Evolutionary conservation across 1,284 basidiomycete genomes (phyloP), one percentile per base, ranked within the genome.

Genomic region (Fomitopsis schrenkii): DNA sequence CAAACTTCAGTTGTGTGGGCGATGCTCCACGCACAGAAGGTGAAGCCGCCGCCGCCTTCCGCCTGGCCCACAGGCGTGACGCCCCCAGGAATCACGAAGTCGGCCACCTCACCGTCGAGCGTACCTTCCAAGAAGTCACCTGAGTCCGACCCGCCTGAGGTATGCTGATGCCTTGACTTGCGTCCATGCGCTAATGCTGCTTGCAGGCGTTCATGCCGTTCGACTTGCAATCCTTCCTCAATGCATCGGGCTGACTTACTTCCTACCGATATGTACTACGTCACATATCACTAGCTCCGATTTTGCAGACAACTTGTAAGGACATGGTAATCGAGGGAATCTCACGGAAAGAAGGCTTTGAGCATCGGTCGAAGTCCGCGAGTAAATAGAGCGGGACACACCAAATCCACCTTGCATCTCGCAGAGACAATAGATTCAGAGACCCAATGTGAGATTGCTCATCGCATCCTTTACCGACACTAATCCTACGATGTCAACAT

Each of bases 1-100:
- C 82, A 90, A 65, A 88, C 84, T 1, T 75, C 82, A 12, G 77
- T 77, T 9, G 63, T 88, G 17, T 89, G 86, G 86, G 76, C 76
- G 6, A 74, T 76, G 57, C 76, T 87, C 55, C 78, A 85, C 63
- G 82, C 84, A 41, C 62, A 77, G 54, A 77, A 75, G 10, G 72
- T 81, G 35, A 82, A 80, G 63, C 69, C 81, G 1, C 80, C 81
- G 1, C 74, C 80, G 9, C 76, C 74, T 4, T 76, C 73, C 30
- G 67, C 74, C 26, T 72, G 82, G 60, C 85, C 82, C 17, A 72
- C 79, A 2, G 77, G 75, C 5, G 59, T 77, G 38, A 62, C 67
- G 1, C 66, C 70, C 19, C 71, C 71, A 38, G 64, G 64, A 9
- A 58, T 40, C 19, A 50, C n/a, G 14, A n/a, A 52, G 8, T 41